These are phyloP conservation scores for Mycena latifolia DNA, from an alignment of 768 basidiomycete genomes.

Conservation along the genomic window DNA sequence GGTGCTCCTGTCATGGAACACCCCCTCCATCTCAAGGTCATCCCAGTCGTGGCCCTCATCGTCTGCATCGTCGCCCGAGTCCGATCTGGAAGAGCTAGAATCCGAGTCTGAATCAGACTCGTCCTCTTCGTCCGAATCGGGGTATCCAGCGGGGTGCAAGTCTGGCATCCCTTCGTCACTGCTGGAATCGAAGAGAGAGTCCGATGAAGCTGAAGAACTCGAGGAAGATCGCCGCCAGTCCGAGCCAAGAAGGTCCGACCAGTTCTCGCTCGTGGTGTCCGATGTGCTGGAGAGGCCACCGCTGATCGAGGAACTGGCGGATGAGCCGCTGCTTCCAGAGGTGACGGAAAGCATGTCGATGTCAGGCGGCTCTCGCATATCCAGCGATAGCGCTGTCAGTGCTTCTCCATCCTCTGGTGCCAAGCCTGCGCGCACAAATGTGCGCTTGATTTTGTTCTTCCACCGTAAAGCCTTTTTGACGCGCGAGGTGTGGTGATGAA, in stretches of 20 bases:
- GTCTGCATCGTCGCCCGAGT: no score
- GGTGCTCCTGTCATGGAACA: no score
- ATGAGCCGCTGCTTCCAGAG: no score
- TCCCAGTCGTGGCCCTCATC: no score
- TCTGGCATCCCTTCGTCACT: neutral
- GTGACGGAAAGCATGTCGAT: neutral
- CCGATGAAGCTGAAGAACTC: neutral
- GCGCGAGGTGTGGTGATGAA: conserved; percentile 2
- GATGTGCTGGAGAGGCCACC: neutral
- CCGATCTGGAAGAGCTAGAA: no score
- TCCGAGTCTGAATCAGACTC: neutral
- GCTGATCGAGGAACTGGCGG: neutral
- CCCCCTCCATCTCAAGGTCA: no score
- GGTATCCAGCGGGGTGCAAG: neutral
- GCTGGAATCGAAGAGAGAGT: neutral
- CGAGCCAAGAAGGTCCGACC: no score
- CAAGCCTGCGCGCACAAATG: conserved; percentile 1
- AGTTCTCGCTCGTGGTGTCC: no score
- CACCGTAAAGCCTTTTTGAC: neutral
- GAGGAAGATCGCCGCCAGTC: neutral
- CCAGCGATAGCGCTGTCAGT: neutral
- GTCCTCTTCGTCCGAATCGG: neutral
- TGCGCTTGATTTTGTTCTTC: conserved; percentile 3
- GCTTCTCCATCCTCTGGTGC: no score
- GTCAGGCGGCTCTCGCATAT: neutral